Percentiles rank a stretch among this genome's conserved stretches.
Conservation (phyloP, 2,329 filamentous ascomycete genomes). For the Pseudocercospora eumusae region DNA sequence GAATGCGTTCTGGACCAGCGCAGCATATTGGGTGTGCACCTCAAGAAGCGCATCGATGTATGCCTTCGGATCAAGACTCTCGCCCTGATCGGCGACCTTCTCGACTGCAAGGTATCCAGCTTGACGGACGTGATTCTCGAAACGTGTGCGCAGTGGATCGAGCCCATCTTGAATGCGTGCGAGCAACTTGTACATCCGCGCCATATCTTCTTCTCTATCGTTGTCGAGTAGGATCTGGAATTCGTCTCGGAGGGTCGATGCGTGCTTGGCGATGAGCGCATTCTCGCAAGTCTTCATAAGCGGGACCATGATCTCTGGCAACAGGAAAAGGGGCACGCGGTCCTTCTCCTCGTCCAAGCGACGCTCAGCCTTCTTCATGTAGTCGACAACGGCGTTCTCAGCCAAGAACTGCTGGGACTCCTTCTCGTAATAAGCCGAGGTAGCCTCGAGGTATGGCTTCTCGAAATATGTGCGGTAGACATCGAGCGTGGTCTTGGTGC, state of each 20-base stretch:
- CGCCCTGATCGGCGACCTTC: conserved; percentile 84
- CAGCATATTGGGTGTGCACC: conserved; percentile 90
- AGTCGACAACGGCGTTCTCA: conserved; percentile 96
- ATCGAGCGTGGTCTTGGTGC: conserved; percentile 89
- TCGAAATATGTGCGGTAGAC: conserved; percentile 94
- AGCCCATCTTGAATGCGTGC: conserved; percentile 87
- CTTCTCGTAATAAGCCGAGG: conserved; percentile 79
- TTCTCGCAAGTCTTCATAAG: conserved; percentile 87
- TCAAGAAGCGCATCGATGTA: conserved; percentile 95
- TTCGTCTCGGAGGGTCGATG: conserved; percentile 82
- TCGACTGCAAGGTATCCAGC: conserved; percentile 85
- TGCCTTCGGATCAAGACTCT: conserved; percentile 90
- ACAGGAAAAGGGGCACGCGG: conserved; percentile 86
- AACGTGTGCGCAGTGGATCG: conserved; percentile 80
- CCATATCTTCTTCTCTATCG: conserved; percentile 92
- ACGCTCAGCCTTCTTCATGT: conserved; percentile 98
- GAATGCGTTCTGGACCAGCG: conserved; percentile 88
- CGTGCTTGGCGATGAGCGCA: conserved; percentile 87
- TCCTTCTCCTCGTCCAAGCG: conserved; percentile 91
- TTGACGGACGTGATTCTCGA: conserved; percentile 90
- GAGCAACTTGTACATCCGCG: conserved; percentile 91
- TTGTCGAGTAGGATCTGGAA: conserved; percentile 93
- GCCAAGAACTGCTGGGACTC: conserved; percentile 94
- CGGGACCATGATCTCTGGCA: conserved; percentile 80
- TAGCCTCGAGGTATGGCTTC: conserved; percentile 83